Base-by-base conservation (phyloP, 2,329 filamentous ascomycete species). In the Apiospora arundinis region DNA sequence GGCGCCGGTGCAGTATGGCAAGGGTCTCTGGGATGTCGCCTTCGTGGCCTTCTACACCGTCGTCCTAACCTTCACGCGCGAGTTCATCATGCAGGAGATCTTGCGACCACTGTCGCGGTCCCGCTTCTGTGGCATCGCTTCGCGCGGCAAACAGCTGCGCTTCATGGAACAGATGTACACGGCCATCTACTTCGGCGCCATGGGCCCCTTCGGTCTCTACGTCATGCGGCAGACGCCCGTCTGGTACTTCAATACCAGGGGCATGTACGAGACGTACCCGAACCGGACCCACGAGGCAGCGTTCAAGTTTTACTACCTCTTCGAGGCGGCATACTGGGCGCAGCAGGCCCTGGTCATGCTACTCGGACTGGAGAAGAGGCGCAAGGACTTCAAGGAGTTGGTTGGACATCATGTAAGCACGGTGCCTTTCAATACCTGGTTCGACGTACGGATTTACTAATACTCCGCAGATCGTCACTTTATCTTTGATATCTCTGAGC, bases 161-260 rank as follows among this genome's bases (percentile, higher is more conserved):
- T 94, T 94, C 83, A 92, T 93, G 89, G 92, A 94, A 79, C 92
- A 94, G 80, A 88, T 88, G 74, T 94, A 94, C 81, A 93, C 92
- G 0, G 92, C 90, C 0, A 83, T 93, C 12, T 94, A 94, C 82
- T 93, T 93, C 78, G 86, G 80, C 1, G 78, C 93, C 49, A 89
- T 92, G 56, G 92, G 91, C 0, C 91, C 91, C 0, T 88, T 88
- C 70, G 92, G 92, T 8, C 73, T 94, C 70, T 93, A 89, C 75
- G 89, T 93, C 71, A 94, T 94, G 92, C 87, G 85, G 69, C 85
- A 86, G 71, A 91, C 91, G 44, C 87, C 91, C 2, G 87, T 93
- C 42, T 94, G 92, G 92, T 94, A 93, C 78, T 94, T 94, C 84
- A 90, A 92, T 78, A 92, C 90, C 1, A 85, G 83, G 0, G 91